Conservation (phyloP, 2,329 filamentous ascomycete genomes). For the Microsporum canis region DNA sequence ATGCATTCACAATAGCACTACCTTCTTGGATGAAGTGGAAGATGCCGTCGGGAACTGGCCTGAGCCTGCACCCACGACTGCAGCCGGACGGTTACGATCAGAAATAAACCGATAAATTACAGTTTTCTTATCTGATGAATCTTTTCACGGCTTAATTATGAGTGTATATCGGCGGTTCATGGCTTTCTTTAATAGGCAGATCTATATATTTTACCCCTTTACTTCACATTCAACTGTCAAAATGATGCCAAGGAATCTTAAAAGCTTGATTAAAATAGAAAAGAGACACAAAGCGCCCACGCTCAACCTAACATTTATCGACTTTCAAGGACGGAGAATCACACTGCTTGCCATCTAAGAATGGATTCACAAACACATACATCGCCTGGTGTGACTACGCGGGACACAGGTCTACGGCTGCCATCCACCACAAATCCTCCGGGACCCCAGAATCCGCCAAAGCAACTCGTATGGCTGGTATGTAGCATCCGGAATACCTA, state of each 20-base stretch:
- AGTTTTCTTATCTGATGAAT: neutral
- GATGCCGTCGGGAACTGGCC: constrained; percentile 83
- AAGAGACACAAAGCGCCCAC: neutral
- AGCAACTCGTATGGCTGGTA: constrained; percentile 82
- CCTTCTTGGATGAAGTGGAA: constrained; percentile 84
- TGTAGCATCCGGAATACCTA: constrained; percentile 23
- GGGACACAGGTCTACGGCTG: constrained; percentile 46
- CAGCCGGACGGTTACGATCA: constrained; percentile 50
- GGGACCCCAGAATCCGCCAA: constrained; percentile 54
- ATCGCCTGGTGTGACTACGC: constrained; percentile 19
- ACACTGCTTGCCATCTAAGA: neutral
- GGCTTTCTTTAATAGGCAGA: neutral
- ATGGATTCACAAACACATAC: constrained; percentile 3
- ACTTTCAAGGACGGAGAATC: neutral
- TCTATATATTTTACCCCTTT: neutral
- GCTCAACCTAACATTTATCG: neutral
- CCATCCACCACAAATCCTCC: constrained; percentile 82
- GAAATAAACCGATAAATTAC: constrained; percentile 42
- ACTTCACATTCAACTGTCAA: neutral
- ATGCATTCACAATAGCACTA: constrained; percentile 72
- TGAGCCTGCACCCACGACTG: constrained; percentile 50
- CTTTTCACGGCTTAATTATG: neutral
- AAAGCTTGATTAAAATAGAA: neutral
- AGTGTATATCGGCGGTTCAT: neutral
- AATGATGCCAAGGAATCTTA: neutral